These are phyloP conservation scores for Diaporthe ilicicola DNA, from an alignment of 2,329 filamentous ascomycete genomes.

Conservation along the genomic window DNA sequence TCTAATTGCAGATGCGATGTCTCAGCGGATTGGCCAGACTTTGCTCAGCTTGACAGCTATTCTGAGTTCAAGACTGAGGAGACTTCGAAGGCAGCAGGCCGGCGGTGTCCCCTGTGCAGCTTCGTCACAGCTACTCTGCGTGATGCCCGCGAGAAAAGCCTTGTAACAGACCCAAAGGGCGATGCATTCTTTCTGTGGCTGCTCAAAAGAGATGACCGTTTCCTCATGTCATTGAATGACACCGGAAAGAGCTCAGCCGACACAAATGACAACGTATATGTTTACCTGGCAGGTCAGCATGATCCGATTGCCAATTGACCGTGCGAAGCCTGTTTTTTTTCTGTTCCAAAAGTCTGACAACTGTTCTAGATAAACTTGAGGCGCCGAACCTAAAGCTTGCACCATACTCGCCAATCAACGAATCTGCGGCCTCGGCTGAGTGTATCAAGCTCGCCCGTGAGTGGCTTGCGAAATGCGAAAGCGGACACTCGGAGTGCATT, in stretches of 20 bases:
- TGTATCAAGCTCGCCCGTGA: neutral
- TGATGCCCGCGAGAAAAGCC: neutral
- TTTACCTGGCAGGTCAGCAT: neutral
- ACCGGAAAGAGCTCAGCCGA: neutral
- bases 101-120: neutral
- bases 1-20: neutral
- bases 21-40: neutral
- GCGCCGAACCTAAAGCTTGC: neutral
- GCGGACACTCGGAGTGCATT: neutral
- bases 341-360: neutral
- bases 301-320: rapidly evolving
- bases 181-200: too few relatives aligned
- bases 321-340: rapidly evolving
- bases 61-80: neutral
- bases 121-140: neutral
- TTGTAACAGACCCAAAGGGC: neutral
- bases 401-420: neutral
- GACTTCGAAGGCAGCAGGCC: neutral
- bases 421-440: neutral
- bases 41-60: neutral
- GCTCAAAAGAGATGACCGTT: neutral
- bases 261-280: neutral
- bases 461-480: neutral
- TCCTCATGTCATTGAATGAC: neutral
- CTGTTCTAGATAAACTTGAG: neutral